These are phyloP conservation scores for Pinus taeda DNA, from an alignment of 75 land plant genomes.

Conservation along the genomic window DNA sequence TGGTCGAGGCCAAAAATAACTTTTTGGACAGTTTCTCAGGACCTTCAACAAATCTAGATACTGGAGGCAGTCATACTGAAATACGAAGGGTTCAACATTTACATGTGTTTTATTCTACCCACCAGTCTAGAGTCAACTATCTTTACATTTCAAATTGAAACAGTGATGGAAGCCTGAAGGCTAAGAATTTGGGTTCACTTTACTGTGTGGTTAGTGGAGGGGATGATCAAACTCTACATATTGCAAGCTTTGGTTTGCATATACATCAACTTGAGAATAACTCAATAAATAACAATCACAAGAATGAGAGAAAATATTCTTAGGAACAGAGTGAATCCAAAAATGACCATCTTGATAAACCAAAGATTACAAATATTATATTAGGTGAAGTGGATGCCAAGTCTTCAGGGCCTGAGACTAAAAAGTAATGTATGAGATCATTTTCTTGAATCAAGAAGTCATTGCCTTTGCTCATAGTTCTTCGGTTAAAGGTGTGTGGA, in stretches of 20 bases:
- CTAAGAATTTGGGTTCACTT: conserved; percentile 2
- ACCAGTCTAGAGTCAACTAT: conserved; percentile 97
- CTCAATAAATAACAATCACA: not conserved
- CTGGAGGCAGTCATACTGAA: not conserved
- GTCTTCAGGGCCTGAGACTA: not conserved
- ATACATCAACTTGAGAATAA: not conserved
- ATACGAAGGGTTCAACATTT: conserved; percentile 39
- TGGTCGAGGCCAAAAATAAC: not conserved
- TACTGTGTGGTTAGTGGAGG: conserved; percentile 84
- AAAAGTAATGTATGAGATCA: conserved; percentile 10
- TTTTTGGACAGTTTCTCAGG: not conserved
- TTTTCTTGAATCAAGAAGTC: conserved; percentile 18
- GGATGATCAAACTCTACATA: conserved; percentile 90
- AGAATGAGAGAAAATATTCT: not conserved
- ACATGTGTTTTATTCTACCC: conserved; percentile 44
- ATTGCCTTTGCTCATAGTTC: conserved; percentile 85
- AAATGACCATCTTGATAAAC: not conserved
- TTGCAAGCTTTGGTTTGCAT: conserved; percentile 24
- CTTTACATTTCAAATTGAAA: conserved; percentile 47
- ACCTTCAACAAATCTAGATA: not conserved
- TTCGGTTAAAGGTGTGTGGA: conserved; percentile 96
- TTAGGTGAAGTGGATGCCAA: not conserved
- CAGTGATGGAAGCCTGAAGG: not conserved
- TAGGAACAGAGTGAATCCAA: not conserved
- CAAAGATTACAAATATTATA: not conserved